Conservation (phyloP, 1,284 basidiomycete genomes). For the Boletus subluridellus region DNA sequence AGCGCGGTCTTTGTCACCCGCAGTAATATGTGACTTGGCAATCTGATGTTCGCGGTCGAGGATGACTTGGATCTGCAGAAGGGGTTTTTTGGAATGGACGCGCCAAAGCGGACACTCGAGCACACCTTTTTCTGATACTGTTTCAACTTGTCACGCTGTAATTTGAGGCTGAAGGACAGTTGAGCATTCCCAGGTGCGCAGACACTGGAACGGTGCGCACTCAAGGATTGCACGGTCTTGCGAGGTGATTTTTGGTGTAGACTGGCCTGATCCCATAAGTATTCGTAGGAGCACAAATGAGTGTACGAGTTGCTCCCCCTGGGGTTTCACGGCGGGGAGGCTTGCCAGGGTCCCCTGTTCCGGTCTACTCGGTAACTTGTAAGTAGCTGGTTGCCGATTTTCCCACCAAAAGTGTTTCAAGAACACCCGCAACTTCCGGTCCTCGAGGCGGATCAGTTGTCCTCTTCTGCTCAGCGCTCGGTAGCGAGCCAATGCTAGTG, state of each 20-base stretch:
- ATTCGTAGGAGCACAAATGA: slow-evolving; percentile 4
- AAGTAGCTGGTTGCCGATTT: neutral
- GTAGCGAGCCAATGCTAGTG: slow-evolving; percentile 32
- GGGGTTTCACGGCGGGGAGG: neutral
- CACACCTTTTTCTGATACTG: slow-evolving; percentile 92
- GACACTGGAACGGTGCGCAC: slow-evolving; percentile 48
- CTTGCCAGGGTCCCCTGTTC: slow-evolving; percentile 1
- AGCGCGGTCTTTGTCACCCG: slow-evolving; percentile 85
- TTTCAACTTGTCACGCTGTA: slow-evolving; percentile 92
- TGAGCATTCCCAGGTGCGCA: slow-evolving; percentile 22
- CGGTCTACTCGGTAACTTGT: neutral
- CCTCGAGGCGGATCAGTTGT: slow-evolving; percentile 12
- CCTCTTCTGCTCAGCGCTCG: slow-evolving; percentile 4
- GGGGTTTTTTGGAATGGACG: neutral
- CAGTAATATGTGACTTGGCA: slow-evolving; percentile 76
- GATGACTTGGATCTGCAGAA: slow-evolving; percentile 75
- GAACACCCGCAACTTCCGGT: slow-evolving; percentile 1
- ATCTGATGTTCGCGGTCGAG: slow-evolving; percentile 88
- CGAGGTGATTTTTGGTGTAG: slow-evolving; percentile 83
- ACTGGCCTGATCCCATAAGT: slow-evolving; percentile 70
- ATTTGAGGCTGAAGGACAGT: slow-evolving; percentile 63
- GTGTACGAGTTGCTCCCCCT: neutral
- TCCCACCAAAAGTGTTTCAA: slow-evolving; percentile 21
- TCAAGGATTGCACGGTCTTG: slow-evolving; percentile 94
- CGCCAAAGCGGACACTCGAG: neutral